Percentiles rank a stretch among this genome's conserved stretches.
These are phyloP conservation scores for Blastocystis sp. DNA, from an alignment of 352 stramenopile species.

Conservation along the genomic window DNA sequence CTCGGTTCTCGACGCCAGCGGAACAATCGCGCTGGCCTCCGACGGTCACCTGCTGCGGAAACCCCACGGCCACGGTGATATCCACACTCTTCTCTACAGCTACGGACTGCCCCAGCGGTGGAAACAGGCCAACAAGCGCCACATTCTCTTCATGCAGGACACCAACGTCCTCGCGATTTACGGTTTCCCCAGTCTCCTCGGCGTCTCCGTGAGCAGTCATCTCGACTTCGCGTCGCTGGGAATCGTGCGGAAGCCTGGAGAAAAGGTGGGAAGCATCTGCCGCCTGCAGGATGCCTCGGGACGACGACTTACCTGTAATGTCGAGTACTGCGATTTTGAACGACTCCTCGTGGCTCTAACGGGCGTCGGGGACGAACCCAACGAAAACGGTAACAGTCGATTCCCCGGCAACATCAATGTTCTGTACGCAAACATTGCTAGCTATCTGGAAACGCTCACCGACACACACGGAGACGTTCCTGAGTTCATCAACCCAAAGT, in stretches of 20 bases:
- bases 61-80: conserved; percentile 91
- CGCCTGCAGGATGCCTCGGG: neutral
- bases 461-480: conserved; percentile 70
- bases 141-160: conserved; percentile 82
- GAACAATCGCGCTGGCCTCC: conserved; percentile 69
- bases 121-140: conserved; percentile 69
- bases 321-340: conserved; percentile 30
- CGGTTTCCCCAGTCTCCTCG: conserved; percentile 58
- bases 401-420: conserved; percentile 81
- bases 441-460: conserved; percentile 68
- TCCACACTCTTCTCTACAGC: conserved; percentile 80
- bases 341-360: neutral
- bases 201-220: conserved; percentile 51
- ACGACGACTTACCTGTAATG: neutral
- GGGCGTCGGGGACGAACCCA: neutral
- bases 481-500: conserved; percentile 84
- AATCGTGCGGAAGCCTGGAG: conserved; percentile 41
- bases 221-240: conserved; percentile 17
- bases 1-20: conserved; percentile 70
- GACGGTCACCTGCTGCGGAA: conserved; percentile 69
- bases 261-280: conserved; percentile 34
- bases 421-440: conserved; percentile 70
- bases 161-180: conserved; percentile 61
- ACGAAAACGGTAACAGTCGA: conserved; percentile 28
- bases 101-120: conserved; percentile 70